Base-by-base conservation (phyloP, 2,329 filamentous ascomycete species). In the Beauveria caledonica region DNA sequence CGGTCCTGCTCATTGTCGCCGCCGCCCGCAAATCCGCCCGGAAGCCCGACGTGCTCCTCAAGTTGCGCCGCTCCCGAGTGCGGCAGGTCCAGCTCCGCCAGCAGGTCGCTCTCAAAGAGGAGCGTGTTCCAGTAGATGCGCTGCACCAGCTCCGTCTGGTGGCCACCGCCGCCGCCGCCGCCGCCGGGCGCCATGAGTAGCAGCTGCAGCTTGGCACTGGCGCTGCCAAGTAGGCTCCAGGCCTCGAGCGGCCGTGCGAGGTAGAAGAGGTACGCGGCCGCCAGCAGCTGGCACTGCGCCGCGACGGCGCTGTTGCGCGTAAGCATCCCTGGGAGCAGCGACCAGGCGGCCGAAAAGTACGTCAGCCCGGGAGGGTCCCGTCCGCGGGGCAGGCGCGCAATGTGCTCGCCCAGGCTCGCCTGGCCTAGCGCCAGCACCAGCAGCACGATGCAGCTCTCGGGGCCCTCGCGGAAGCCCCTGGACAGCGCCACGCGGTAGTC, bases 101-200 rank as follows among this genome's bases (percentile, higher is more conserved):
- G 78, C 44, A 93, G 78, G 69, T 93, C 89, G 68, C 86, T 92
- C 72, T 93, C 89, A 62, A 91, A 90, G 55, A 93, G 81, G 2
- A 92, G 77, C 3, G 89, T 81, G 66, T 94, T 93, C 90, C 90
- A 94, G 74, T 91, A 94, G 15, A 93, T 87, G 53, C 90, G 80
- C 72, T 91, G 88, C 52, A 85, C 85, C 33, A 93, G 73, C 69
- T 92, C 89, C 66, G 85, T 82, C 69, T 90, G 86, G 36, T 86
- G 1, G 88, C 1, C 93, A 82, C 58, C 88, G 82, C 63, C 83
- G 23, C 25, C 86, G 88, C 1, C 93, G 82, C 58, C 88, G 82
- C 63, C 83, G 23, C 25, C 86, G 13, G 88, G 87, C 2, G 86
- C 84, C 74, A 88, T 90, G 48, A 93, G 80, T 36, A 93, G 78